Base-by-base conservation (phyloP, 2,329 filamentous ascomycete genomes). In the Aspergillus bombycis region DNA sequence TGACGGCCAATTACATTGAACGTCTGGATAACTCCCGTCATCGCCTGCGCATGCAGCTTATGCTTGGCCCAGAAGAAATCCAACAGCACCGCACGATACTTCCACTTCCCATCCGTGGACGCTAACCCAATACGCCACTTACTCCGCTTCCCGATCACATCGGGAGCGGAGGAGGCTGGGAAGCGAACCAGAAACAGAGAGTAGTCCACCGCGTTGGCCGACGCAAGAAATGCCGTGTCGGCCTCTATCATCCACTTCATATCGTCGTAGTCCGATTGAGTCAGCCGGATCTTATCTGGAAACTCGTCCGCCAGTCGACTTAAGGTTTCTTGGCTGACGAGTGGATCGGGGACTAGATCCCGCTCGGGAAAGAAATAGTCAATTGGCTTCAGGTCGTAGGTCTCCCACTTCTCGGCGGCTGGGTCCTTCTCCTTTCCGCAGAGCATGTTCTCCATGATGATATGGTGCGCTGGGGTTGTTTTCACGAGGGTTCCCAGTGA, bases 21-120 rank as follows among this genome's bases (percentile, higher is more conserved):
- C 0, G 83, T 78, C 56, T 85, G 85, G 63, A 93, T 85, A 41
- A 92, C 75, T 0, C 85, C 83, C 0, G 89, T 91, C 84, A 92
- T 85, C 1, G 86, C 81, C 73, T 84, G 86, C 0, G 91, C 87
- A 60, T 87, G 88, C 0, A 88, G 70, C 68, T 89, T 89, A 75
- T 92, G 89, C 76, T 90, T 91, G 0, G 89, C 86, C 90, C 90
- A 93, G 80, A 93, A 92, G 77, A 93, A 93, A 75, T 93, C 91
- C 38, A 93, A 80, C 16, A 93, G 77, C 0, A 89, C 84, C 4
- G 85, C 88, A 3, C 90, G 84, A 70, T 91, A 93, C 14, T 88
- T 79, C 81, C 88, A 90, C 68, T 86, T 86, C 0, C 86, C 86
- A 69, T 91, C 87, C 0, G 83, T 79, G 11, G 88, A 90, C 0